These are phyloP conservation scores for Corynascus novoguineensis DNA, from an alignment of 495 filamentous ascomycete species.

Conservation along the genomic window DNA sequence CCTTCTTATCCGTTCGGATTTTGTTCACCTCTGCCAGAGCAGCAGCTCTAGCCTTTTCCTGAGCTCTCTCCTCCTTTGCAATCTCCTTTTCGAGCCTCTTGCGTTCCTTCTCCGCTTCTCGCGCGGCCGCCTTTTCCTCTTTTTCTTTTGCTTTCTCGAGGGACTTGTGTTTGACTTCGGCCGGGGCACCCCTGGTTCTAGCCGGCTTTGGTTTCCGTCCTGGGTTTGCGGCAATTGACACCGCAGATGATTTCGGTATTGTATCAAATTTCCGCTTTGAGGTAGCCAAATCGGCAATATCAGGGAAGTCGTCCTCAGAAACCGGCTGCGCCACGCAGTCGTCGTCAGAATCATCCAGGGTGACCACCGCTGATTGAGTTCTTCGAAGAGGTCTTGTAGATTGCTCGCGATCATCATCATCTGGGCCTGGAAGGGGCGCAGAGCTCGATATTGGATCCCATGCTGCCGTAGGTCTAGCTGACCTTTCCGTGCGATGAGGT, in stretches of 20 bases:
- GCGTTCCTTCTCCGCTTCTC: constrained; percentile 52
- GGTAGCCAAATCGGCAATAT: constrained; percentile 31
- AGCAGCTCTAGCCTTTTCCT: constrained; percentile 59
- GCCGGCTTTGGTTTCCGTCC: constrained; percentile 4
- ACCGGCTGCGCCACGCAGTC: background rate
- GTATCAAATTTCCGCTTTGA: constrained; percentile 17
- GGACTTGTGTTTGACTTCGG: constrained; percentile 27
- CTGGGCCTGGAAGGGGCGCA: constrained; percentile 27
- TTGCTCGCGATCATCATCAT: constrained; percentile 7
- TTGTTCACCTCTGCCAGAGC: constrained; percentile 74
- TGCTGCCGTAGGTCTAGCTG: constrained; percentile 19
- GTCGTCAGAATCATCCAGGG: constrained; percentile 23
- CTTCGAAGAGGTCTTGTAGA: constrained; percentile 12
- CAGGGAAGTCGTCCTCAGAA: constrained; percentile 38
- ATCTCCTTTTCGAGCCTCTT: constrained; percentile 47
- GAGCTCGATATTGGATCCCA: constrained; percentile 51
- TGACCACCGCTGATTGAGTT: constrained; percentile 19
- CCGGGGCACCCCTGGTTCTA: constrained; percentile 5
- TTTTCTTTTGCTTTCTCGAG: constrained; percentile 34
- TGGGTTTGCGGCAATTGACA: background rate
- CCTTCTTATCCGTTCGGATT: constrained; percentile 68
- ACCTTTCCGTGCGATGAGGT: background rate
- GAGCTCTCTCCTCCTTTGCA: constrained; percentile 54
- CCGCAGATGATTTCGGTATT: background rate
- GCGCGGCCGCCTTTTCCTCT: constrained; percentile 33